phyloP scores from a whole-genome alignment of 768 basidiomycete genomes.

The Pleurotus platypus region DNA sequence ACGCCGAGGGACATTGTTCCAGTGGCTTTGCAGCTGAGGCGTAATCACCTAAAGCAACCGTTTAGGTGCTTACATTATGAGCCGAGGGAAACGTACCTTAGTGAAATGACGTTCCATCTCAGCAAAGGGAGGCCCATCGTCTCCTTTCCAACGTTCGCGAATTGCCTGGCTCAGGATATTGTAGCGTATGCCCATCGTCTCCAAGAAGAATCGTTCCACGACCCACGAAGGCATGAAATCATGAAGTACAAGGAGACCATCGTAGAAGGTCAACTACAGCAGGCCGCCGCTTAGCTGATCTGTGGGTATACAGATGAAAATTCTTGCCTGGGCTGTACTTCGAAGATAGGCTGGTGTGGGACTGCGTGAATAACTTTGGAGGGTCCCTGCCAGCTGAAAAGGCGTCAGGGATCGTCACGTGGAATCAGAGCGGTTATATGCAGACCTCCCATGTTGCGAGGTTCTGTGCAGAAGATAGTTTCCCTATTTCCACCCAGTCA shows the following conservation, averaged over 20 bases:
- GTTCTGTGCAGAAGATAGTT: slow-evolving; percentile 38
- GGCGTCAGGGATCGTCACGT: neutral
- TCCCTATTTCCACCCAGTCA: slow-evolving; percentile 50
- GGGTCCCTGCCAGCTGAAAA: neutral
- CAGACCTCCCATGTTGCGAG: slow-evolving; percentile 65
- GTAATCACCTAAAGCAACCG: slow-evolving; percentile 44
- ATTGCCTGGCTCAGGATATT: slow-evolving; percentile 37
- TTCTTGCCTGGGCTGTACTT: slow-evolving; percentile 57
- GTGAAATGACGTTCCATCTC: slow-evolving; percentile 37
- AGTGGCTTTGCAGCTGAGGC: slow-evolving; percentile 55
- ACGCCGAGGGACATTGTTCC: slow-evolving; percentile 66
- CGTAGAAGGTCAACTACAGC: slow-evolving; percentile 52
- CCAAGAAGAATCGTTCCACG: slow-evolving; percentile 60
- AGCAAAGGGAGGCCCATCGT: slow-evolving; percentile 31
- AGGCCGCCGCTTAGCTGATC: slow-evolving; percentile 8
- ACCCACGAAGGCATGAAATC: slow-evolving; percentile 50
- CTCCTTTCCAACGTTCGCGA: slow-evolving; percentile 32
- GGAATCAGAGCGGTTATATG: neutral
- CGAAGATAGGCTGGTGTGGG: slow-evolving; percentile 54
- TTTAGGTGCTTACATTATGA: no score
- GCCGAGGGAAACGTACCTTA: slow-evolving; percentile 26
- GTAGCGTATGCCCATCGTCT: slow-evolving; percentile 57
- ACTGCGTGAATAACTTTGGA: slow-evolving; percentile 11
- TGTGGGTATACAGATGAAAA: neutral
- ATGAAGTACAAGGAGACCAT: slow-evolving; percentile 51